Base-by-base conservation (phyloP, 2,329 filamentous ascomycete species). In the Daldinia sp. region DNA sequence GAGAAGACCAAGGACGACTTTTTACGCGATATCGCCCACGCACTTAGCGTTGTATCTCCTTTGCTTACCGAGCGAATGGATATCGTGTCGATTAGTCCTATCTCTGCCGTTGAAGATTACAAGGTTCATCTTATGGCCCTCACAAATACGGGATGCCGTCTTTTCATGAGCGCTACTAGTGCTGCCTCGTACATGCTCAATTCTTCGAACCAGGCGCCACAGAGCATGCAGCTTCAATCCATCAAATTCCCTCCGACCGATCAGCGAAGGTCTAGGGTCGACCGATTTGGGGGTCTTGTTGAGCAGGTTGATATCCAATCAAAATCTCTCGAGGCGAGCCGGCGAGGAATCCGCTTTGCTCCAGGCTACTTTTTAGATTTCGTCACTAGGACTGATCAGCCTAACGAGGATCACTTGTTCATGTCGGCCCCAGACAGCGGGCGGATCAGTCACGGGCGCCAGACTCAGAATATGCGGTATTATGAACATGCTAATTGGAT, bases 161-260 rank as follows among this genome's bases (percentile, higher is more conserved):
- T 99, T 4, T 98, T 96, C 78, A 86, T 99, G 60, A 98, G 94
- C 77, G 93, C 95, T 4, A 97, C 94, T 0, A 92, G 91, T 71
- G 91, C 93, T 18, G 88, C 89, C 1, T 92, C 85, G 0, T 90
- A 91, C 81, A 87, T 85, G 78, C 84, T 88, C 33, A 86, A 86
- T 13, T 85, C 87, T 20, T 86, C 88, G 6, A 90, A 86, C 65
- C 79, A 85, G 65, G 90, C 92, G 0, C 94, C 96, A 0, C 94
- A 93, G 74, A 98, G 93, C 80, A 98, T 99, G 93, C 94, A 98
- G 79, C 90, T 98, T n/a, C 92, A 97, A 74, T 96, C 97, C 76
- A 93, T 99, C 80, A 97, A 96, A 77, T 97, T 97, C 66, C 96
- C 97, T 1, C 96, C 96, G 0, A 79, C 83, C 42, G 82, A 80